phyloP scores from a whole-genome alignment of 768 basidiomycete genomes.

The Lentinula guzmanii region DNA sequence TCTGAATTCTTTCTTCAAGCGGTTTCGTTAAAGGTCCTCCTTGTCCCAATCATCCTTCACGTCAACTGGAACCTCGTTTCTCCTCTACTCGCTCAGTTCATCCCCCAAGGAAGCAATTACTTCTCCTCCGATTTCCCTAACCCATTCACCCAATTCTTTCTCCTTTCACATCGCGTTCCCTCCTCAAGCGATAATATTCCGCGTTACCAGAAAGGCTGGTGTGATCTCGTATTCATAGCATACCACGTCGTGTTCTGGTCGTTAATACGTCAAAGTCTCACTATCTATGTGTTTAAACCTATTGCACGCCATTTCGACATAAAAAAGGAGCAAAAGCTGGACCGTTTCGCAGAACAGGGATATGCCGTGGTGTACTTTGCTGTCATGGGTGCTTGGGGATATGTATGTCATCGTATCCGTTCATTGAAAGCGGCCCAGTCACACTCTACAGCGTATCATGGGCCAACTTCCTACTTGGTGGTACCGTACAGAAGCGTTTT shows the following conservation, averaged over 20 bases:
- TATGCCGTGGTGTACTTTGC: constrained; percentile 62
- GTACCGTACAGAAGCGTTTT: constrained; percentile 80
- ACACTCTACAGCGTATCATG: constrained; percentile 68
- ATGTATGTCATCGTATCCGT: constrained; percentile 32
- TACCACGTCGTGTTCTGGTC: constrained; percentile 67
- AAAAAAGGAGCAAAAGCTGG: constrained; percentile 38
- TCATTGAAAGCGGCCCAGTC: not conserved
- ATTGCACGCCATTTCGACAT: constrained; percentile 37
- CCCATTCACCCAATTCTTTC: constrained; percentile 50
- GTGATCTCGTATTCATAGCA: constrained; percentile 54
- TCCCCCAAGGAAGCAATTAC: constrained; percentile 8
- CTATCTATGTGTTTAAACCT: constrained; percentile 12
- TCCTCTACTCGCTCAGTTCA: not conserved
- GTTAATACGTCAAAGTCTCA: constrained; percentile 57
- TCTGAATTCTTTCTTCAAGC: constrained; percentile 18
- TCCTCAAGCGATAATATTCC: constrained; percentile 29
- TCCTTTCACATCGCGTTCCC: constrained; percentile 44
- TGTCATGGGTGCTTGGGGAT: constrained; percentile 46
- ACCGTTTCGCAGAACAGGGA: constrained; percentile 68
- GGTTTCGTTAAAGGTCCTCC: constrained; percentile 43
- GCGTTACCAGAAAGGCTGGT: constrained; percentile 44
- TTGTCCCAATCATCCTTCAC: constrained; percentile 36
- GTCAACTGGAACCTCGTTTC: constrained; percentile 34
- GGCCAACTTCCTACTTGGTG: constrained; percentile 74
- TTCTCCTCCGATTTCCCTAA: constrained; percentile 33